Evolutionary conservation across 2,329 filamentous ascomycete species (phyloP), one percentile per base, ranked within the genome.

Genomic region (Lojkania enalia): DNA sequence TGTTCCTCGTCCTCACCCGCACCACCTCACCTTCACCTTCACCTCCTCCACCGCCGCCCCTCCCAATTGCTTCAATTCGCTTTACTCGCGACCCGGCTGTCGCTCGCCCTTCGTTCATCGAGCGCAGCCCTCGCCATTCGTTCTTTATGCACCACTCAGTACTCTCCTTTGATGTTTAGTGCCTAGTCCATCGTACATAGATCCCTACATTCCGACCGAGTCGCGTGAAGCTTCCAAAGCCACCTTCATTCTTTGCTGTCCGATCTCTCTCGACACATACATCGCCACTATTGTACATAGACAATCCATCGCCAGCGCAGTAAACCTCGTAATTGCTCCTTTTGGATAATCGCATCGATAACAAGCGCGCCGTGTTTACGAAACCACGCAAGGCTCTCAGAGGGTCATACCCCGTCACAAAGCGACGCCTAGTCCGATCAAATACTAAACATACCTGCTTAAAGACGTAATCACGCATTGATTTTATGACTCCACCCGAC

Each of bases 31-130:
- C 51, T 46, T 48, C 33, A 36, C 33, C 43, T 45, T 35, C 32
- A 48, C 52, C 48, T 45, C 55, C n/a, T n/a, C 49, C 51, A 46
- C 41, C 46, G 51, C 46, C 52, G 49, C 48, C 25, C 41, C 16
- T 25, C 41, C 45, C 30, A 36, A 30, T 37, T 31, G 29, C 44
- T 37, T 48, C 44, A 19, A n/a, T 49, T 51, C 42, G 42, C 47
- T 48, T 56, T 52, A 46, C 42, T 55, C 60, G 61, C 65, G 64
- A 61, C 65, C 66, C 53, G 65, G 66, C 64, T 64, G 66, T 69
- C 63, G 66, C 66, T 63, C 61, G 62, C 56, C 64, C 63, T 67
- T 70, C 64, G 50, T 67, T 63, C 58, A 63, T 60, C 57, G 55
- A 67, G 54, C 58, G 56, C 65, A 57, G 55, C 62, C 62, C 54